Base-by-base conservation (phyloP, 1,284 basidiomycete species). In the Puccinia triticina region DNA sequence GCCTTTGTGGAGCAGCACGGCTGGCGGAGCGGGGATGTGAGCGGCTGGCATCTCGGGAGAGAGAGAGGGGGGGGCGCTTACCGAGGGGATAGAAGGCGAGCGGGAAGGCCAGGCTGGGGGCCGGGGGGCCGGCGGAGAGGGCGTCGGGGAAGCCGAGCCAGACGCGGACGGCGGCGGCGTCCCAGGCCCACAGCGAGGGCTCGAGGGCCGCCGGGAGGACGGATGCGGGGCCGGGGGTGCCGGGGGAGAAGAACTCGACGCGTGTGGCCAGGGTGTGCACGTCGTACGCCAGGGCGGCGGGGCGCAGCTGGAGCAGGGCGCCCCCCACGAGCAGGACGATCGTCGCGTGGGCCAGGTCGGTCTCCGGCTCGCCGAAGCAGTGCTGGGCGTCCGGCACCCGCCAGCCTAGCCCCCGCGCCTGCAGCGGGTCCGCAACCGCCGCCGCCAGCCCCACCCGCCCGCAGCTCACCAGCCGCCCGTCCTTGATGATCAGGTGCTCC, bases 171-270 rank as follows among this genome's bases (percentile, higher is more conserved):
- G 91, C 91, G 83, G 91, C 90, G 0, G 96, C 97, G 85, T 99
- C 96, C 87, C 94, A 99, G 0, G 93, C 96, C 96, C 96, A 99
- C 18, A 99, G 89, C 11, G 95, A 97, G 88, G 99, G 98, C 86
- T 98, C 96, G 43, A 50, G 98, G 94, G 37, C 43, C 29, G n/a
- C 18, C 14, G 0, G 95, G 96, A 67, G 93, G 91, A 76, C n/a
- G n/a, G n/a, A n/a, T n/a, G 98, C 88, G 3, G 12, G 46, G 37
- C 59, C 55, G 32, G 59, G 78, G 50, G 43, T 71, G 88, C 98
- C 96, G 64, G 96, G 98, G 96, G 96, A 99, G 88, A 96, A 99
- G 86, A 96, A 95, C 86, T 99, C 96, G 83, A 99, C 94, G 40
- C 92, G 91, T 85, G 98, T 94, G 0, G 96, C 94, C 40, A 99